Base-by-base conservation (phyloP, 305 asterid genomes). In the Fraxinus paxiana region DNA sequence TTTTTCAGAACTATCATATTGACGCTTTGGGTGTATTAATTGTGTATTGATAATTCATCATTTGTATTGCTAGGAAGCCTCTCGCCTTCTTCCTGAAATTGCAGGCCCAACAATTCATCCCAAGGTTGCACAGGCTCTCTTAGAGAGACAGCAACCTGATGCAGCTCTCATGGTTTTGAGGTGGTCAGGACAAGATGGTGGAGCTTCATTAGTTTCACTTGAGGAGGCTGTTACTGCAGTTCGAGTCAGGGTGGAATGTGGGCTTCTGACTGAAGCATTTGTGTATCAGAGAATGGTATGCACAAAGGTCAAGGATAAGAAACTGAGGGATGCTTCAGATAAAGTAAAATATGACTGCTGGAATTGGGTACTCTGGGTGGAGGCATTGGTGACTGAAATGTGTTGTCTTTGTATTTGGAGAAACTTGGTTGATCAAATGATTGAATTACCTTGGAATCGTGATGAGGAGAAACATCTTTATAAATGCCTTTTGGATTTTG, bases 71-170 rank as follows among this genome's bases (percentile, higher is more conserved):
- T 85, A 96, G 99, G 98, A 92, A 89, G 98, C 96, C 24, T 83
- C 88, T 77, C 88, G 80, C 65, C 96, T 96, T 87, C 97, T 96
- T 86, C 98, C 98, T 63, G 99, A 96, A 84, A 91, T 96, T 8
- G 92, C 99, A 12, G 88, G 91, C 70, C 94, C 94, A 17, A 77
- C 90, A 82, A 82, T 87, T 73, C 99, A 96, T 87, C 98, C 99
- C 26, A 96, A 94, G 88, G 92, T 94, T 84, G 90, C 92, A 74
- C 91, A 87, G 81, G 85, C 87, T 79, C 86, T 96, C 65, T 85
- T 96, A 83, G 99, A 96, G 91, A 90, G 99, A 87, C 86, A 90
- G 83, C 90, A 89, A 87, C 97, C 99, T 75, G 97, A 96, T 90
- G 97, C 91, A 59, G 98, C 98, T 75, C 94, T 93, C 79, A 91